These are phyloP conservation scores for Boletus pseudopeckii DNA, from an alignment of 768 basidiomycete genomes.

Conservation along the genomic window DNA sequence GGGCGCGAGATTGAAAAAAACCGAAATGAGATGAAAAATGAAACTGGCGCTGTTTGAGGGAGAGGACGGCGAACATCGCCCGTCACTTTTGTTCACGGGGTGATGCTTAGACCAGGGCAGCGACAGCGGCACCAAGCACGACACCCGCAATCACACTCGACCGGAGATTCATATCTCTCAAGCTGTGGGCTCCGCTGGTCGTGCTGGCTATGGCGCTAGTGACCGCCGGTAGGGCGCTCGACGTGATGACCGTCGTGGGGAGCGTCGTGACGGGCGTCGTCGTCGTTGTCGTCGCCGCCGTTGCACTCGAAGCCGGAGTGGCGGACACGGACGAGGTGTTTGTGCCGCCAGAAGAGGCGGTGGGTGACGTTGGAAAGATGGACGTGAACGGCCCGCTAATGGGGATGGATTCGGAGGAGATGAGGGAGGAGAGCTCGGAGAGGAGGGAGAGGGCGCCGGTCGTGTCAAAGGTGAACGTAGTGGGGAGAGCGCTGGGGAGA, in stretches of 20 bases:
- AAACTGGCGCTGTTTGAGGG: not conserved
- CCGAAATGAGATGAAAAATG: not conserved
- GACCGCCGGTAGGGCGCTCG: not conserved
- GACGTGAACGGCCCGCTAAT: conserved; percentile 7
- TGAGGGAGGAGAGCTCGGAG: conserved; percentile 24
- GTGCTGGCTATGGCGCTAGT: not conserved
- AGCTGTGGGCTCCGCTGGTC: conserved; percentile 4
- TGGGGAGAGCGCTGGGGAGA: conserved; percentile 16
- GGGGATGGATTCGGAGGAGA: conserved; percentile 25
- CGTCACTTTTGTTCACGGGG: not conserved
- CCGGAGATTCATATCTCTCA: not conserved
- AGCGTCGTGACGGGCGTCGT: not conserved
- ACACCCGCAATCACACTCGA: not conserved
- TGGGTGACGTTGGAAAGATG: not conserved
- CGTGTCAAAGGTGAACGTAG: conserved; percentile 21
- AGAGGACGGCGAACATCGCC: not conserved
- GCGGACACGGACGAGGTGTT: not conserved
- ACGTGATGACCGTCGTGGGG: not conserved
- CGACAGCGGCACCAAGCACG: conserved; percentile 5
- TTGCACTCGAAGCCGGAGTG: not conserved
- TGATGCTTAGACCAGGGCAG: not conserved
- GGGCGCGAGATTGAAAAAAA: not conserved
- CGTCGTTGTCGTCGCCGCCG: not conserved
- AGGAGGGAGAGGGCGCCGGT: conserved; percentile 17
- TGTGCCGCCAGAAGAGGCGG: not conserved